Evolutionary conservation across 148 eudicot species (phyloP), one percentile per base, ranked within the genome.

Genomic region (Polygonum aviculare): DNA sequence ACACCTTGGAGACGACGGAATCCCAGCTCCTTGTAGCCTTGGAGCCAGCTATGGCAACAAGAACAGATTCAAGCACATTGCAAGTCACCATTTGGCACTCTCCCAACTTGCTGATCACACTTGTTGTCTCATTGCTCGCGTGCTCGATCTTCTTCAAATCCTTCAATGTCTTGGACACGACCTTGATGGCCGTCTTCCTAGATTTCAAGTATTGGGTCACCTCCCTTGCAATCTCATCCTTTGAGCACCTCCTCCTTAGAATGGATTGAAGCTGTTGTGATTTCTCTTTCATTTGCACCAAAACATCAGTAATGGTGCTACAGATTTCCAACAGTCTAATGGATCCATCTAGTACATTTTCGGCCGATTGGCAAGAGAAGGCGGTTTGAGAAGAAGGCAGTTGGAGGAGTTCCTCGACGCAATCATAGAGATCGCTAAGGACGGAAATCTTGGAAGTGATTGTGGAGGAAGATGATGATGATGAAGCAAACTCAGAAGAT

Each of bases 351-450:
- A 79, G 50, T 36, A 77, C 67, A 21, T 76, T 80, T 40, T 80
- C 84, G 12, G 38, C 79, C 72, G 74, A 35, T 77, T 77, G 77
- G 36, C 78, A 12, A 14, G 83, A 71, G 2, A 81, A 33, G 41
- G 39, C 38, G 59, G 74, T 79, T 75, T 82, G 85, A n/a, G 55
- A 78, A 51, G 69, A 69, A 2, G 79, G 86, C 41, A 81, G 18
- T 41, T 73, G 81, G 39, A 84, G 81, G 36, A 87, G 77, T 72
- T 84, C 85, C 51, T 79, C 82, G n/a, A 84, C 75, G 48, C 55
- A 79, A 39, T 51, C 69, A 12, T 80, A 62, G 18, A 62, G 69
- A 62, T 31, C 38, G 38, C 69, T 62, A 62, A 62, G 69, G 22
- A 62, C 14, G 18, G 62, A 6, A 55, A 55, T 7, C 62, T 55